phyloP scores from a whole-genome alignment of 768 basidiomycete species.

The Heimioporus sp. region DNA sequence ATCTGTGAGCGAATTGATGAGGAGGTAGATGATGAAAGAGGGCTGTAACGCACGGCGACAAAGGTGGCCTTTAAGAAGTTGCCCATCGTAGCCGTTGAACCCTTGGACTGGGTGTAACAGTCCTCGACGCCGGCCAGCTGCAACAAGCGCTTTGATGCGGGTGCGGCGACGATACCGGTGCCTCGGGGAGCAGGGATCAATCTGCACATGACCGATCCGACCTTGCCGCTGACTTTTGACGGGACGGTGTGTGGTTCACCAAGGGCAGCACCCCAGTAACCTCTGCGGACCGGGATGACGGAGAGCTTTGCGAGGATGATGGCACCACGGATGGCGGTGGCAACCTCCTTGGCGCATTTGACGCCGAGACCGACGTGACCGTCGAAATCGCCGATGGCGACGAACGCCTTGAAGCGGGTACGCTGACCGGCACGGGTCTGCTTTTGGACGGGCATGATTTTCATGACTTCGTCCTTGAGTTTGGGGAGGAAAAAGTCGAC shows the following conservation, averaged over 20 bases:
- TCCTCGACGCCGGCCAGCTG: constrained; percentile 98
- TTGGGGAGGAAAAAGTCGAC: constrained; percentile 99
- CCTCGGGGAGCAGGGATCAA: constrained; percentile 98
- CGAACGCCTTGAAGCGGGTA: constrained; percentile 99
- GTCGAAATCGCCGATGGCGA: constrained; percentile 98
- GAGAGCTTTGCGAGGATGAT: constrained; percentile 99
- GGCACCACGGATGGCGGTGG: constrained; percentile 98
- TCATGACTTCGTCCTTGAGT: constrained; percentile 99
- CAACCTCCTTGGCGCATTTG: constrained; percentile 99
- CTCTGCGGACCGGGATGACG: constrained; percentile 96
- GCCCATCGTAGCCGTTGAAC: constrained; percentile 97
- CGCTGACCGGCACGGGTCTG: constrained; percentile 99
- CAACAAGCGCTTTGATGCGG: constrained; percentile 92
- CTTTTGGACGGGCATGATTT: constrained; percentile 99
- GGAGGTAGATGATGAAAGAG: neutral
- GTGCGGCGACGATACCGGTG: constrained; percentile 99
- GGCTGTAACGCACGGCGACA: constrained; percentile 62
- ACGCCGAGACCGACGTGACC: constrained; percentile 99
- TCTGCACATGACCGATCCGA: constrained; percentile 98
- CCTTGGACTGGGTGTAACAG: constrained; percentile 96
- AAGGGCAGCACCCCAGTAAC: constrained; percentile 99
- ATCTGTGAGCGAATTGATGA: constrained; percentile 49
- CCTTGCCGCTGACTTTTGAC: constrained; percentile 97
- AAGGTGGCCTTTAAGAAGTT: constrained; percentile 99
- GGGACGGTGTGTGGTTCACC: constrained; percentile 99